A percentile compares a stretch with the other conserved stretches of the same genome.
Conservation (phyloP, 148 eudicot genomes). For the Simmondsia chinensis region DNA sequence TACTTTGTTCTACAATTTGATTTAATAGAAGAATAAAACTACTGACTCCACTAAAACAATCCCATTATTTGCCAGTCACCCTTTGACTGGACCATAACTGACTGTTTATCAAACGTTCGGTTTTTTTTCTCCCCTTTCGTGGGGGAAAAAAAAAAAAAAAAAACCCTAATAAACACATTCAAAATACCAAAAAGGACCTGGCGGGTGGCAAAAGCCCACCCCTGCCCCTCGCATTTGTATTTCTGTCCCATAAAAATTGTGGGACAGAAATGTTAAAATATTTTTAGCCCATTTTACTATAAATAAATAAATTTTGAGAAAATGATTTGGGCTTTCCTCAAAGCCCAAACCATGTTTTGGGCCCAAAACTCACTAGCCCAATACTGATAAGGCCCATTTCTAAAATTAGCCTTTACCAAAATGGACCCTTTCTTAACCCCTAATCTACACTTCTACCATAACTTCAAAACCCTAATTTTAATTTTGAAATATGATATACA, state of each 20-base stretch:
- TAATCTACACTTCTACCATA: background rate
- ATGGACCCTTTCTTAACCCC: constrained; percentile 1
- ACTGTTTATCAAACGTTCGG: no score
- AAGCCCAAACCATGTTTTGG: constrained; percentile 7
- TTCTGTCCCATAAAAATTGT: constrained; percentile 12
- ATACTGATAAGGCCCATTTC: constrained; percentile 16
- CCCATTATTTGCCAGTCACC: no score
- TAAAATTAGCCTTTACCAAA: constrained; percentile 28
- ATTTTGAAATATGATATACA: no score
- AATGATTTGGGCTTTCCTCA: constrained; percentile 3
- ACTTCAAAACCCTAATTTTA: background rate
- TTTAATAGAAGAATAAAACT: no score
- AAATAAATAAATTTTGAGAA: background rate
- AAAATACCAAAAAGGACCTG: no score
- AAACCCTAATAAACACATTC: no score
- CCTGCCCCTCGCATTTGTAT: constrained; percentile 18
- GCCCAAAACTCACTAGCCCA: constrained; percentile 6
- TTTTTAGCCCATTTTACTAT: constrained; percentile 7
- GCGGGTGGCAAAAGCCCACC: constrained; percentile 21
- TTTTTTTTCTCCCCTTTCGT: no score
- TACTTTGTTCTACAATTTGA: no score
- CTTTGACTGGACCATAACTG: no score
- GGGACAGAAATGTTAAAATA: constrained; percentile 11
- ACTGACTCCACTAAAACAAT: no score
- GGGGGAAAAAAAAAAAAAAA: background rate